Evolutionary conservation across 768 basidiomycete genomes (phyloP).

Genomic region (Termitomyces eurrhizus): DNA sequence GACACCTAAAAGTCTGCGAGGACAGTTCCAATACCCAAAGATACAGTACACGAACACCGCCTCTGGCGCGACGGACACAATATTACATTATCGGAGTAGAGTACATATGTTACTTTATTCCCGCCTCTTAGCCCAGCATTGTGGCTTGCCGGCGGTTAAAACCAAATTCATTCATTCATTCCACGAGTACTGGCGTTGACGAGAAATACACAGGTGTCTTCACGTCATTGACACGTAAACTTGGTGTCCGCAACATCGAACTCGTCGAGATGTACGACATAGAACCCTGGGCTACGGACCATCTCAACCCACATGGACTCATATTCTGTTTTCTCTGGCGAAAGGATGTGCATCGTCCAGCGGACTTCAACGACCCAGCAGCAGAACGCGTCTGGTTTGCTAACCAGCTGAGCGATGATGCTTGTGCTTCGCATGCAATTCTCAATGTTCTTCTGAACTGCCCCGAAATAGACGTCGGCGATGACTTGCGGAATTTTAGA

Average conservation of each 20-base stretch:
- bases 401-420: constrained; percentile 63
- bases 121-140: no score
- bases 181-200: no score
- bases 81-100: no score
- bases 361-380: constrained; percentile 49
- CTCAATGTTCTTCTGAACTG: constrained; percentile 60
- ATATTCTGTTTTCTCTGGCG: constrained; percentile 62
- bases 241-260: constrained; percentile 51
- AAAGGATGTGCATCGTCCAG: constrained; percentile 41
- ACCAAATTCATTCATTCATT: no score
- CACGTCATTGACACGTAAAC: constrained; percentile 48
- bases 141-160: no score
- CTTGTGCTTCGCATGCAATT: constrained; percentile 60
- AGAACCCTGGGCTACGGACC: constrained; percentile 60
- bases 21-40: background rate
- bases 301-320: constrained; percentile 53
- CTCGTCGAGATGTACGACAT: constrained; percentile 60
- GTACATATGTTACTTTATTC: no score
- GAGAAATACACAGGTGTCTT: constrained; percentile 42
- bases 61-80: no score
- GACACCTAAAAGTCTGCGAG: background rate
- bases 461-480: constrained; percentile 45
- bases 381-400: constrained; percentile 63
- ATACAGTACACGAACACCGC: no score
- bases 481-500: constrained; percentile 39